Conservation (phyloP, 2,329 filamentous ascomycete genomes). For the Talaromyces sp. region DNA sequence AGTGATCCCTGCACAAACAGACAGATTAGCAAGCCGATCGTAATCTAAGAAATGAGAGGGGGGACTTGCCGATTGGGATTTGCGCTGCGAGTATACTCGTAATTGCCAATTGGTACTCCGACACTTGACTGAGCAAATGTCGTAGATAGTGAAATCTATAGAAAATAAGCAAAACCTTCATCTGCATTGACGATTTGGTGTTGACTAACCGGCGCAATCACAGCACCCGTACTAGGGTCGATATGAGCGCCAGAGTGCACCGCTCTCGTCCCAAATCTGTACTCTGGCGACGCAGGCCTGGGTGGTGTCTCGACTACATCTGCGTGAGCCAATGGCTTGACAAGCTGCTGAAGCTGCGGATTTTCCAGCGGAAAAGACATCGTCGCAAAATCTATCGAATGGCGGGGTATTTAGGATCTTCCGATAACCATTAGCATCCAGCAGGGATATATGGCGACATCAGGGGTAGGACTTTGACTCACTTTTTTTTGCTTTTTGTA, state of each 20-base stretch:
- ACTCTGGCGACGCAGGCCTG: conserved; percentile 67
- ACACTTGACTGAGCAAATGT: conserved; percentile 91
- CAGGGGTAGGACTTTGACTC: background rate
- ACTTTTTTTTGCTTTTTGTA: background rate
- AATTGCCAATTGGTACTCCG: conserved; percentile 79
- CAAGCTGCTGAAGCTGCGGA: conserved; percentile 19
- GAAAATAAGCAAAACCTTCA: background rate
- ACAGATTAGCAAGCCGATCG: background rate
- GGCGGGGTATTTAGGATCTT: conserved; percentile 5
- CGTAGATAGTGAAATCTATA: conserved; percentile 83
- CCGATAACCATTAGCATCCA: background rate
- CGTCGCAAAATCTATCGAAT: background rate
- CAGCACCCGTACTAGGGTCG: conserved; percentile 86
- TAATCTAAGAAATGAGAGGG: background rate
- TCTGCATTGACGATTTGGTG: no score
- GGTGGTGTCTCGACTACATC: conserved; percentile 65
- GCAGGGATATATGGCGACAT: conserved; percentile 1
- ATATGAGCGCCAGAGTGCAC: conserved; percentile 91
- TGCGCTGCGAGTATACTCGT: conserved; percentile 89
- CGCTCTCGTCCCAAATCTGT: conserved; percentile 86
- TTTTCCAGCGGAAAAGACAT: conserved; percentile 22
- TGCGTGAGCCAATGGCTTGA: conserved; percentile 17
- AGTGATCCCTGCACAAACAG: conserved; percentile 66
- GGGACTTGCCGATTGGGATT: conserved; percentile 74
- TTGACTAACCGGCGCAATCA: conserved; percentile 68